These are phyloP conservation scores for Aspergillus bombycis DNA, from an alignment of 2,329 filamentous ascomycete species.

Conservation along the genomic window DNA sequence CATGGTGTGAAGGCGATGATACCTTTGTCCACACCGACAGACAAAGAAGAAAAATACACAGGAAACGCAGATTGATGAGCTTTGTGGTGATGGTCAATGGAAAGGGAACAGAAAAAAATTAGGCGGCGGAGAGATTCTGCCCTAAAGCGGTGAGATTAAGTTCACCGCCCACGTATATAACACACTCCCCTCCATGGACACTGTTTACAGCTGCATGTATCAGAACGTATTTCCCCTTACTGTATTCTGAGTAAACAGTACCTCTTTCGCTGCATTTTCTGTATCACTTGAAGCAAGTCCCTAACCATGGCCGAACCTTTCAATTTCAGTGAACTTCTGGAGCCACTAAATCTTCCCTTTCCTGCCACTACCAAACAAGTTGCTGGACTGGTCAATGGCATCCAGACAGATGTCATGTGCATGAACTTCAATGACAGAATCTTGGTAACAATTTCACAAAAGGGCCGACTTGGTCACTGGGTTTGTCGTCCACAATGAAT, in stretches of 20 bases:
- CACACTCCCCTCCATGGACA: not conserved
- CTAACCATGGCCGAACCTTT: constrained; percentile 30
- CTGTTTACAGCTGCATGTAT: not conserved
- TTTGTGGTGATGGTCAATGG: constrained; percentile 8
- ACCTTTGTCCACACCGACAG: constrained; percentile 14
- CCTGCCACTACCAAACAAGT: constrained; percentile 66
- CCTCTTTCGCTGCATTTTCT: not conserved
- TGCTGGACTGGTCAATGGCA: constrained; percentile 65
- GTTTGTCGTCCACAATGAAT: constrained; percentile 54
- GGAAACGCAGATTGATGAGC: constrained; percentile 9
- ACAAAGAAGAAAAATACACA: constrained; percentile 15
- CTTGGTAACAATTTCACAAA: constrained; percentile 83
- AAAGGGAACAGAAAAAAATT: constrained; percentile 23
- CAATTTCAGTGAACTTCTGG: constrained; percentile 42
- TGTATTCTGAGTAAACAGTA: not conserved
- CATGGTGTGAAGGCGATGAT: constrained; percentile 33
- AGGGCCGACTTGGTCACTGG: constrained; percentile 88
- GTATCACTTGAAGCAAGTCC: not conserved
- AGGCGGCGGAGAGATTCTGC: constrained; percentile 30
- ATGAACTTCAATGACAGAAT: constrained; percentile 88
- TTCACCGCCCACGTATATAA: constrained; percentile 24
- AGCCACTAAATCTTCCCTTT: constrained; percentile 58
- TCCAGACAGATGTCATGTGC: constrained; percentile 71
- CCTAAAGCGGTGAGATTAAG: constrained; percentile 14
- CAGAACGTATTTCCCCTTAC: not conserved